Percentiles rank a stretch among this genome's conserved stretches.
These are phyloP conservation scores for Ascochyta lentis DNA, from an alignment of 2,329 filamentous ascomycete species.

Conservation along the genomic window DNA sequence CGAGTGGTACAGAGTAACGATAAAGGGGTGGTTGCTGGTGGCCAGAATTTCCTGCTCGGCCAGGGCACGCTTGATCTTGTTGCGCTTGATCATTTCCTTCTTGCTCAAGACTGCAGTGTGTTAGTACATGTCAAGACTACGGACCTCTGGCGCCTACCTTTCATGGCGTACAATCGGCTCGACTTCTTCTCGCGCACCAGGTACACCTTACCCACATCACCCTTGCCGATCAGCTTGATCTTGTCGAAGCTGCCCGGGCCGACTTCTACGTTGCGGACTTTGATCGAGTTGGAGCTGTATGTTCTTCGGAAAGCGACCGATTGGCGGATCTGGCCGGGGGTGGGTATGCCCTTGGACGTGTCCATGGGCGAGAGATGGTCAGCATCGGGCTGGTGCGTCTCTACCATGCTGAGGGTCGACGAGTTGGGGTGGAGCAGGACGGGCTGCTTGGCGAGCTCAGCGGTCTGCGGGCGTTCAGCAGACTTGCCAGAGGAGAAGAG, in stretches of 20 bases:
- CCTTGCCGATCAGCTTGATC: constrained; percentile 99
- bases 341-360: constrained; percentile 63
- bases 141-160: constrained; percentile 67
- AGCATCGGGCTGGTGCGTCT: constrained; percentile 47
- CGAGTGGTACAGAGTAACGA: constrained; percentile 97
- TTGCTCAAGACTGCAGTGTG: constrained; percentile 82
- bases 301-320: constrained; percentile 85
- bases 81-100: constrained; percentile 99
- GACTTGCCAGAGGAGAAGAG: constrained; percentile 67
- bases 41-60: constrained; percentile 98
- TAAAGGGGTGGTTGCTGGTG: constrained; percentile 98
- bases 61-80: constrained; percentile 98
- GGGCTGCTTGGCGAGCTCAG: constrained; percentile 85
- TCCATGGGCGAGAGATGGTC: constrained; percentile 42
- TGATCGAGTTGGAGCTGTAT: constrained; percentile 99
- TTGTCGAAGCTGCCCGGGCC: constrained; percentile 97
- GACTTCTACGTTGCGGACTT: constrained; percentile 95
- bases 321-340: constrained; percentile 69
- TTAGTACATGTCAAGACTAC: constrained; percentile 32
- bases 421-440: constrained; percentile 64
- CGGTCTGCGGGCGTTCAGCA: constrained; percentile 76
- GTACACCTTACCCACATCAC: constrained; percentile 98
- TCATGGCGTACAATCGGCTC: constrained; percentile 94
- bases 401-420: constrained; percentile 62
- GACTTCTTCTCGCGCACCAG: constrained; percentile 98